Evolutionary conservation across 2,329 filamentous ascomycete species (phyloP), one percentile per base, ranked within the genome.

Genomic region (Fonsecaea monophora): DNA sequence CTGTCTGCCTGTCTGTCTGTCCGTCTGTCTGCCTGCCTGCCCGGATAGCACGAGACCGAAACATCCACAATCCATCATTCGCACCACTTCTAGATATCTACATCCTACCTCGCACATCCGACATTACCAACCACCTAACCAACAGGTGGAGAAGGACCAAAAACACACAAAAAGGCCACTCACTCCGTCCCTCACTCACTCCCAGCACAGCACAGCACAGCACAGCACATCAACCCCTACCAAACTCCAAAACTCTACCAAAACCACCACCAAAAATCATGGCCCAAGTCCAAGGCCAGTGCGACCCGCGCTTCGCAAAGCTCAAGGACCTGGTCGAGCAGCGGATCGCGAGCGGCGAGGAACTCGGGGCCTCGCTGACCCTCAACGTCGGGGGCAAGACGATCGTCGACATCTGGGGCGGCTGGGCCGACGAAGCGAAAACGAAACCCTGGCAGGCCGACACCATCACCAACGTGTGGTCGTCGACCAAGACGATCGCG

Each of bases 361-460:
- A 85, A 53, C 61, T 82, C 5, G 83, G 83, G 2, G 82, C 80
- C n/a, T 81, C 79, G 0, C 72, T 84, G 21, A 75, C 71, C 25
- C 75, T 83, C 54, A 81, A 76, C 61, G 71, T 82, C 10, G 74
- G 78, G 56, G 82, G 81, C n/a, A 64, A 77, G 15, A 74, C 76
- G 18, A 80, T 81, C 10, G 70, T 83, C 15, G 80, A 84, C 66
- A 67, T 84, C 15, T 83, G 80, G 80, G 82, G 79, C 15, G 82
- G 81, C 1, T 74, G 77, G 62, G 66, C 72, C 3, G 79, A 81
- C 63, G 58, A 67, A 6, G 72, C 62, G 0, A 71, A 71, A 1
- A 78, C 67, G 3, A 67, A 68, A 35, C 61, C 70, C 5, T 74
- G 70, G 67, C 45, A 56, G 40, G 37, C 56, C 21, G 67, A 72